Conservation (phyloP, 495 filamentous ascomycete species). For the Penicillium herquei region DNA sequence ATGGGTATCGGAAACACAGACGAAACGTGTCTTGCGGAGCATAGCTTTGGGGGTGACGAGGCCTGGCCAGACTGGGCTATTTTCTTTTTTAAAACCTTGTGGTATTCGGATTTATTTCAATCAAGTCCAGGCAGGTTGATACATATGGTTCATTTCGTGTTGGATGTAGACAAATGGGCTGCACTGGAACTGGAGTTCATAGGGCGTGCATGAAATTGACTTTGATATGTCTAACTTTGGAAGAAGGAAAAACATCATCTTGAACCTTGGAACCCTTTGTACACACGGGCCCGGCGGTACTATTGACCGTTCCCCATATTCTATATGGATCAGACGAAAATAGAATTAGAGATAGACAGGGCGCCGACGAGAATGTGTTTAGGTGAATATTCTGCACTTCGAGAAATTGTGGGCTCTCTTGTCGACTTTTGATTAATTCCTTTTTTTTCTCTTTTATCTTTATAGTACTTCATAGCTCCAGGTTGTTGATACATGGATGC, state of each 20-base stretch:
- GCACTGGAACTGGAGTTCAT: constrained; percentile 5
- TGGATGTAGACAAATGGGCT: constrained; percentile 9
- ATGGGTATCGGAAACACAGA: constrained; percentile 64
- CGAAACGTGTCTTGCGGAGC: constrained; percentile 52
- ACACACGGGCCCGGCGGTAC: too few relatives aligned
- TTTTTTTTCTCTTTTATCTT: too few relatives aligned
- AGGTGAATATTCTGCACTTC: not conserved
- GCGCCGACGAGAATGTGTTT: too few relatives aligned
- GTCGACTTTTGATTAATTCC: not conserved
- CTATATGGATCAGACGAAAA: not conserved
- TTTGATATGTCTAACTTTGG: not conserved
- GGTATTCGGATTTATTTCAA: constrained; percentile 5
- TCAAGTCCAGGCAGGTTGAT: constrained; percentile 4
- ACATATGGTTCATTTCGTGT: not conserved
- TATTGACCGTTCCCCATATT: too few relatives aligned
- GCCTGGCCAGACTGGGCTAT: not conserved
- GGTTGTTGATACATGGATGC: too few relatives aligned
- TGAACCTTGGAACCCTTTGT: too few relatives aligned
- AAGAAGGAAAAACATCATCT: too few relatives aligned
- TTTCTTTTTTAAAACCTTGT: not conserved
- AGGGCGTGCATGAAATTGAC: not conserved
- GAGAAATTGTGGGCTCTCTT: too few relatives aligned
- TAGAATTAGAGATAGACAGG: not conserved
- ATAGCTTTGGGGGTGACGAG: constrained; percentile 8
- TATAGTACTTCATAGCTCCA: too few relatives aligned